Base-by-base conservation (phyloP, 805 yeast species). In the Ogataea degrootiae region DNA sequence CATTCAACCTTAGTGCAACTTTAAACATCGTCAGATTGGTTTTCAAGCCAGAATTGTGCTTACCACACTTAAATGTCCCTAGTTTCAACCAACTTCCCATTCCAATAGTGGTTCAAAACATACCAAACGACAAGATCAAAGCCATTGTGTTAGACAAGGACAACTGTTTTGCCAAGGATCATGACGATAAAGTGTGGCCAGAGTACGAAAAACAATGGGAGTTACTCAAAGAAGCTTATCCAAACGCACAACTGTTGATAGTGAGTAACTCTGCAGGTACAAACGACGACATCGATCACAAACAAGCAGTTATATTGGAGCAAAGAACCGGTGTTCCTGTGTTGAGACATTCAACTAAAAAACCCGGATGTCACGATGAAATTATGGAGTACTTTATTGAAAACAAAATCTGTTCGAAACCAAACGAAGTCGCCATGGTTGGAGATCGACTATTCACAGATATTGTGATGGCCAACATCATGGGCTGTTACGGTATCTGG, bases 261-360 rank as follows among this genome's bases (percentile, higher is more conserved):
- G 96, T 92, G 4, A 85, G 96, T 57, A 92, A 92, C 59, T 87
- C 96, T 0, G 97, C 98, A 0, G 99, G 99, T 0, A 86, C 96
- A 0, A 72, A 77, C 48, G 96, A 85, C 56, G 97, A 91, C 58
- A 58, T 55, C 0, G 73, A 70, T 34, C 75, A 79, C 47, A 50
- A 51, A 16, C 85, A 87, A 57, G 97, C 97, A 0, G 53, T 60
- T 19, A 56, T 69, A 6, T 65, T 91, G 11, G 95, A 90, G 59
- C 44, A 65, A 9, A 71, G 74, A 23, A 82, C 88, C 0, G 91
- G 92, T 0, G 85, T 86, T 0, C 68, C 77, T 0, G 92, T 87
- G 0, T 67, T 87, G 26, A 68, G 87, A 36, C 96, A 87, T 56
- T 59, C 82, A 0, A 81, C 85, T 1, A 87, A 87, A 67, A 87